Conservation (phyloP, 345 rosid genomes). For the Eucalyptus fibrosa region DNA sequence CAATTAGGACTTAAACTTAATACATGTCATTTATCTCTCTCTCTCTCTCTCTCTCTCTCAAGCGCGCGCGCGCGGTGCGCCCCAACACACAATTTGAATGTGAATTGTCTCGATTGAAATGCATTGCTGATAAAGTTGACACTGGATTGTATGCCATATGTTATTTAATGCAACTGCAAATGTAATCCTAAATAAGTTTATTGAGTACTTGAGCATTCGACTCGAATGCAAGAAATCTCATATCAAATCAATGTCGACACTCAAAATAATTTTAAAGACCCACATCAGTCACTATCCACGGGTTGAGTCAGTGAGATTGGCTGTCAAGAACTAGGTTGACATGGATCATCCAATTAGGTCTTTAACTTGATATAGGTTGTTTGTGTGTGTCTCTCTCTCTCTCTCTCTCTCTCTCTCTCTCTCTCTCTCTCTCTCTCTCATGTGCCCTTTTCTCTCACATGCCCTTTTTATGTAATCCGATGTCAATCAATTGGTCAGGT, state of each 20-base stretch:
- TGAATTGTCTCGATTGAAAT: too few species aligned
- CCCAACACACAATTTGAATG: too few species aligned
- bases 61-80: too few species aligned
- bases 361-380: not conserved
- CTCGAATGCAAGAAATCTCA: not conserved
- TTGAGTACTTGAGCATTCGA: not conserved
- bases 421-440: not conserved
- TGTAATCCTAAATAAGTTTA: not conserved
- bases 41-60: too few species aligned
- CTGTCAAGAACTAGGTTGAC: not conserved
- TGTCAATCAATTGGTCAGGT: not conserved
- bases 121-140: not conserved
- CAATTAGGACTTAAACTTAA: too few species aligned
- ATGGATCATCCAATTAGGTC: not conserved
- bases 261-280: not conserved
- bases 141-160: not conserved
- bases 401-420: too few species aligned
- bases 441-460: too few species aligned
- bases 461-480: not conserved
- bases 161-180: not conserved
- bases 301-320: not conserved
- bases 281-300: not conserved
- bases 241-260: not conserved
- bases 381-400: too few species aligned
- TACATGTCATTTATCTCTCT: too few species aligned